phyloP scores from a whole-genome alignment of 164 flowering plant genomes.

The Piper betle region DNA sequence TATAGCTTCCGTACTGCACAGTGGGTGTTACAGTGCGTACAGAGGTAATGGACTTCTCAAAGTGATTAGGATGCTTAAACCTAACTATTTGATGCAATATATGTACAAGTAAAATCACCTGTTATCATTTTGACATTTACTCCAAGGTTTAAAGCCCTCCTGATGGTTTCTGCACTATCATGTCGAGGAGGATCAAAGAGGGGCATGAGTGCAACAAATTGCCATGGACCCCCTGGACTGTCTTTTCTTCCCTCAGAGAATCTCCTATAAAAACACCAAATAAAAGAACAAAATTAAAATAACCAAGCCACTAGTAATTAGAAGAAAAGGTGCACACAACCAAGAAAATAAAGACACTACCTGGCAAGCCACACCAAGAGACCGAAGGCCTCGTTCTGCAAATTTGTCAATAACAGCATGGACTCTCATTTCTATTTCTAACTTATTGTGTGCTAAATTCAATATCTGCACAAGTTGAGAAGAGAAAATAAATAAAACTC shows the following conservation, averaged over 20 bases:
- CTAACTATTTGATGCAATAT: background rate
- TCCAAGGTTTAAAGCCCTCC: constrained; percentile 92
- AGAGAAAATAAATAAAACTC: background rate
- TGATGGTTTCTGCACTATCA: constrained; percentile 96
- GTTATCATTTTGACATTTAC: constrained; percentile 98
- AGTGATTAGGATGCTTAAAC: background rate
- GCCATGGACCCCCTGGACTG: constrained; percentile 92
- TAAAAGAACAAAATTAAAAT: too few relatives aligned
- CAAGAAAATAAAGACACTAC: constrained; percentile 15
- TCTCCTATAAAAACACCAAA: constrained; percentile 47
- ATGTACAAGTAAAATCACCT: constrained; percentile 25
- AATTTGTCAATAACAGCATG: constrained; percentile 74
- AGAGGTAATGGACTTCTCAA: background rate
- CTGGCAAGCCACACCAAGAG: constrained; percentile 90
- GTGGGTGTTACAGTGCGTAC: background rate
- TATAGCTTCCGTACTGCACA: background rate
- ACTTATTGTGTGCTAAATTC: constrained; percentile 64
- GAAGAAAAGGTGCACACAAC: background rate
- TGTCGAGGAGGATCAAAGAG: constrained; percentile 97
- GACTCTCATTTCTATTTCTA: constrained; percentile 67
- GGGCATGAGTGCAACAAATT: constrained; percentile 85
- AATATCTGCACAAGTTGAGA: constrained; percentile 36
- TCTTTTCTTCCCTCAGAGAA: constrained; percentile 90
- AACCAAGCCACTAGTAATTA: background rate
- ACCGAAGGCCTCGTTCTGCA: constrained; percentile 78